Evolutionary conservation across 192 early-diverging fungal genomes (phyloP), one percentile per base, ranked within the genome.

Genomic region (Rhizophagus clarus): DNA sequence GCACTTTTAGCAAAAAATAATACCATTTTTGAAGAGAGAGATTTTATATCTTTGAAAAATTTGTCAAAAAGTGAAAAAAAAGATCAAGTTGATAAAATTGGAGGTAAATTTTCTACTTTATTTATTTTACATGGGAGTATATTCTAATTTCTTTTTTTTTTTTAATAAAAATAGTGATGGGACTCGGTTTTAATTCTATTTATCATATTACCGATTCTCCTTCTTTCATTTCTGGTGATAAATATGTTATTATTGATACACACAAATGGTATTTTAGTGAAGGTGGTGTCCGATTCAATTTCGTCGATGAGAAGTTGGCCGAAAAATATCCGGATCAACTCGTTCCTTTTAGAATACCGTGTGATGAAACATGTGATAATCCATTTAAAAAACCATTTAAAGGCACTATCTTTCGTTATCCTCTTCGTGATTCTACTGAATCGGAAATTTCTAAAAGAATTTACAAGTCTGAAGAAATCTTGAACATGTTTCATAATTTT

Each of bases 341-440:
- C 17, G 77, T 42, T 28, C 6, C 79, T 2, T 84, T 86, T 67
- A 42, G 75, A 2, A 76, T 45, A 3, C 22, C 71, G 28, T 76
- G 79, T 1, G 67, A 82, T n/a, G n/a, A n/a, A n/a, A n/a, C n/a
- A n/a, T n/a, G n/a, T n/a, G n/a, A n/a, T n/a, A n/a, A n/a, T n/a
- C n/a, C n/a, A n/a, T n/a, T n/a, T n/a, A n/a, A n/a, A n/a, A n/a
- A 61, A 64, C 26, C 81, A 3, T 84, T 80, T 67, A 12, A 72
- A 11, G 85, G 85, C 32, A 86, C 85, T 4, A 61, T 86, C 14
- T 86, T 86, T 29, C 77, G 85, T 5, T 84, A 82, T 64, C 83
- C 85, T 14, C 74, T 86, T 10, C 82, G 84, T 28, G 11, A 84
- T 60, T 81, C 84, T 42, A 45, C 63, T n/a, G 42, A 12, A 1